phyloP scores from a whole-genome alignment of 306 rosid genomes.

The Acacia melanoxylon region DNA sequence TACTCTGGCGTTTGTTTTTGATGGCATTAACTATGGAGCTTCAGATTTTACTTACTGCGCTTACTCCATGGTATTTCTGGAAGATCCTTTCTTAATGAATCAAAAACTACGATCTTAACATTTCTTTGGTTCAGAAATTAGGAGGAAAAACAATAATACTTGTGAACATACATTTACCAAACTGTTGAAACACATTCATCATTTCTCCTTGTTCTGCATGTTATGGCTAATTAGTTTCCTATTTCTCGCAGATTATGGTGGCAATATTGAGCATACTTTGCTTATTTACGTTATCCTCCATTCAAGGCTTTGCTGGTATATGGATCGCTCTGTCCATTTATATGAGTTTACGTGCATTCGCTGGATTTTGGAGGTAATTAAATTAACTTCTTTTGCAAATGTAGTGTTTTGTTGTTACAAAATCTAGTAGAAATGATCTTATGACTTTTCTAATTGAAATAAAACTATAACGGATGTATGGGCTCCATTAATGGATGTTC shows the following conservation, averaged over 20 bases:
- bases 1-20: slow-evolving; percentile 83
- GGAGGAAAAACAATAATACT: background rate
- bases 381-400: background rate
- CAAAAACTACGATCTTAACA: background rate
- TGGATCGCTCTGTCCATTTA: slow-evolving; percentile 86
- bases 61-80: slow-evolving; percentile 70
- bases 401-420: background rate
- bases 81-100: background rate
- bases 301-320: slow-evolving; percentile 70
- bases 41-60: slow-evolving; percentile 88
- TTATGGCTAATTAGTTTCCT: slow-evolving; percentile 8
- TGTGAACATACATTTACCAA: background rate
- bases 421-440: background rate
- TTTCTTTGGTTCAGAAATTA: background rate
- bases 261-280: slow-evolving; percentile 46
- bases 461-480: background rate
- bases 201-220: background rate
- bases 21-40: slow-evolving; percentile 87
- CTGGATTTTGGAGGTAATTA: slow-evolving; percentile 84
- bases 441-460: background rate
- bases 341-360: slow-evolving; percentile 65
- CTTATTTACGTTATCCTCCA: slow-evolving; percentile 58
- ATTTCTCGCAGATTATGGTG: slow-evolving; percentile 65
- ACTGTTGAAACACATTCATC: background rate
- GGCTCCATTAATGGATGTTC: background rate